A percentile compares a stretch with the other conserved stretches of the same genome.
These are phyloP conservation scores for Candolleomyces eurysporus DNA, from an alignment of 768 basidiomycete genomes.

Conservation along the genomic window DNA sequence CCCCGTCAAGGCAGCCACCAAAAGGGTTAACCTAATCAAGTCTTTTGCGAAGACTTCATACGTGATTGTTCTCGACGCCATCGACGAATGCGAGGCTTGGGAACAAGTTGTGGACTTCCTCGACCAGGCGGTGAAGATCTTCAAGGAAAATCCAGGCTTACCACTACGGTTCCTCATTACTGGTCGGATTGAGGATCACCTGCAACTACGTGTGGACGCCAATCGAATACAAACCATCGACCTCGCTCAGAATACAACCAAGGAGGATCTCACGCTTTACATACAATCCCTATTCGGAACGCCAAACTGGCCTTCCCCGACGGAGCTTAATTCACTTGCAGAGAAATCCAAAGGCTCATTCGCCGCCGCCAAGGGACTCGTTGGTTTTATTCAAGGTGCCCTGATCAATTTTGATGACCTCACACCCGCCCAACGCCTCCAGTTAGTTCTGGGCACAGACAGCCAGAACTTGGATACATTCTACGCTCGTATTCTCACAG, in stretches of 20 bases:
- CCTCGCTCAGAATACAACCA: neutral
- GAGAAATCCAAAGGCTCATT: neutral
- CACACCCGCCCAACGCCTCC: neutral
- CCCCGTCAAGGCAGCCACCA: neutral
- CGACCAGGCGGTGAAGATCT: neutral
- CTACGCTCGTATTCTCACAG: neutral
- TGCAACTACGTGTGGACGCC: neutral
- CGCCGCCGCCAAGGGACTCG: neutral
- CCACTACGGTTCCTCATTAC: neutral
- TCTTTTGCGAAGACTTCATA: neutral
- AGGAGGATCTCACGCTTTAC: neutral
- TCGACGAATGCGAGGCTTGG: constrained; percentile 15
- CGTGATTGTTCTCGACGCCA: constrained; percentile 16
- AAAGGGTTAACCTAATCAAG: neutral
- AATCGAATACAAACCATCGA: neutral
- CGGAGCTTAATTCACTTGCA: neutral
- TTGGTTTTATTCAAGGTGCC: neutral
- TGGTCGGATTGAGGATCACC: neutral
- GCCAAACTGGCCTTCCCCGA: neutral
- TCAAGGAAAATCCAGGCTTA: neutral
- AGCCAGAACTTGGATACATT: neutral
- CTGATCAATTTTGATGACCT: neutral
- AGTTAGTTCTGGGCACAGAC: neutral
- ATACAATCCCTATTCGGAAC: neutral
- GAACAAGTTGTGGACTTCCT: constrained; percentile 10